Evolutionary conservation across 805 yeast species (phyloP).

Genomic region (Wickerhamiella sergipiensis): DNA sequence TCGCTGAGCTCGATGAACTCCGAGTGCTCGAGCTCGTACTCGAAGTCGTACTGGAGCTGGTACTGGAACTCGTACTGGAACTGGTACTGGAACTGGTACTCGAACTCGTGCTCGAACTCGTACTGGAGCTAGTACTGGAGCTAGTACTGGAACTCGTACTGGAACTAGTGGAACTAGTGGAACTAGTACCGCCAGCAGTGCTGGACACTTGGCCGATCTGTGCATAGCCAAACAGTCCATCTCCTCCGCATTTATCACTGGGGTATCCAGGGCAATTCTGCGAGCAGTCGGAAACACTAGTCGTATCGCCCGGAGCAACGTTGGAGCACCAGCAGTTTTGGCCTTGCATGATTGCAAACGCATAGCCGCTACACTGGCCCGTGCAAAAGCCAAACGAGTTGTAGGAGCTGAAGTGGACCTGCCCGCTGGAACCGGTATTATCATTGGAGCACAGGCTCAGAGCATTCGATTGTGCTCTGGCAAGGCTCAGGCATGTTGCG

Average conservation of each 20-base stretch:
- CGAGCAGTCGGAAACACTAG: slow-evolving; percentile 23
- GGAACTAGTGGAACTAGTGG: slow-evolving; percentile 8
- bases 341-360: slow-evolving; percentile 42
- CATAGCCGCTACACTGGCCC: slow-evolving; percentile 33
- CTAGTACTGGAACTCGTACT: slow-evolving; percentile 11
- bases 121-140: too few species aligned
- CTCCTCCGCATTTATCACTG: slow-evolving; percentile 31
- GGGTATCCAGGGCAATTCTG: slow-evolving; percentile 34
- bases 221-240: slow-evolving; percentile 42
- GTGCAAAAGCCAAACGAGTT: slow-evolving; percentile 42
- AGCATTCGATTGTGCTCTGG: slow-evolving; percentile 6
- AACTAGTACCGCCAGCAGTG: slow-evolving; percentile 16
- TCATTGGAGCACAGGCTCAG: slow-evolving; percentile 27
- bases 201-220: slow-evolving; percentile 26
- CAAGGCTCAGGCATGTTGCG: background rate
- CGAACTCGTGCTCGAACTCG: slow-evolving; percentile 6
- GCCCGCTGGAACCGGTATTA: slow-evolving; percentile 27
- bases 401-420: slow-evolving; percentile 16
- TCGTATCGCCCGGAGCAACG: slow-evolving; percentile 32
- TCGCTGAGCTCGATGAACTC: background rate
- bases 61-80: background rate
- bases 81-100: slow-evolving; percentile 1
- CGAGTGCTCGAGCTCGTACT: background rate
- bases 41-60: slow-evolving; percentile 1
- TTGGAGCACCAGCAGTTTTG: slow-evolving; percentile 51